A percentile compares a stretch with the other conserved stretches of the same genome.
phyloP scores from a whole-genome alignment of 2,329 filamentous ascomycete species.

The Elsinoe arachidis region DNA sequence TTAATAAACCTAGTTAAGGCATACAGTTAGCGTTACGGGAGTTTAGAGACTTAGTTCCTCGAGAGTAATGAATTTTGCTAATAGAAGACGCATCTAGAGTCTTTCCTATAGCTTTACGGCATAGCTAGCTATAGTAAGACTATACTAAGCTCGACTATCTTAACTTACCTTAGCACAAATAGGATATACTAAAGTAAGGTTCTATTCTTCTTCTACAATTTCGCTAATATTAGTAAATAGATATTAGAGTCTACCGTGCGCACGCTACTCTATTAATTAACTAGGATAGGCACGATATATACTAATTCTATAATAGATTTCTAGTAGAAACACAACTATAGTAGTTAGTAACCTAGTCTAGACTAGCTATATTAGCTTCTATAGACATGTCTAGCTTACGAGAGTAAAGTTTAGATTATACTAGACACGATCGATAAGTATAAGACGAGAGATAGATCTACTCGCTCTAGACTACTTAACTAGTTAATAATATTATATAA shows the following conservation, averaged over 20 bases:
- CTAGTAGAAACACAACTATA: not conserved
- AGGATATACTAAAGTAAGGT: not conserved
- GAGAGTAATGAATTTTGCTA: not conserved
- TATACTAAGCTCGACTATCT: slow-evolving; percentile 6
- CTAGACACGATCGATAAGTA: not conserved
- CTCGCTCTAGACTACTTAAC: not conserved
- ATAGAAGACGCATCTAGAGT: not conserved
- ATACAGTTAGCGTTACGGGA: not conserved
- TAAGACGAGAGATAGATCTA: not conserved
- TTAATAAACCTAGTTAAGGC: not conserved
- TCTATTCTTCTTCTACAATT: not conserved
- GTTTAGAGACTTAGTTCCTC: slow-evolving; percentile 5
- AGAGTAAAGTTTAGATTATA: not conserved
- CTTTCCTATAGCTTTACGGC: slow-evolving; percentile 12
- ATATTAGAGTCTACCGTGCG: not conserved
- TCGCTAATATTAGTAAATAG: not conserved
- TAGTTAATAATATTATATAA: not conserved
- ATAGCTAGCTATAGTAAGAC: slow-evolving; percentile 13
- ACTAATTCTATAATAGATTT: not conserved
- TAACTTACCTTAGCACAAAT: not conserved
- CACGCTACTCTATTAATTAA: not conserved
- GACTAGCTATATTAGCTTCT: not conserved
- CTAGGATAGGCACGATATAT: too few relatives aligned
- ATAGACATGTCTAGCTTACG: not conserved
- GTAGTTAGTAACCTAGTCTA: not conserved